Evolutionary conservation across 2,329 filamentous ascomycete genomes (phyloP).

Genomic region (Colletotrichum sp.): DNA sequence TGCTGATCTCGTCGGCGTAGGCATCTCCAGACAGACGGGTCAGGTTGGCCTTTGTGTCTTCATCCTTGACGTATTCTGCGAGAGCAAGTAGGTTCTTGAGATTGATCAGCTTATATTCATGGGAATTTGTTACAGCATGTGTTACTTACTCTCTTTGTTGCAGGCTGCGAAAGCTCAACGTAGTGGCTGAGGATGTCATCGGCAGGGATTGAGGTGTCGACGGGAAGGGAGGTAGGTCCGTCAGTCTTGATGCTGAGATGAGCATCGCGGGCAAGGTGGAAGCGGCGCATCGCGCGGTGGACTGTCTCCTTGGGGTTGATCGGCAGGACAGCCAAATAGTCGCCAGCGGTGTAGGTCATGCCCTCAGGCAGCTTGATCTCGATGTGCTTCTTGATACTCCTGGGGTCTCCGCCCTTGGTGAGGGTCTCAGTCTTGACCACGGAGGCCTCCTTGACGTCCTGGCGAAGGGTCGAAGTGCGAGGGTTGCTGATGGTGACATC

Average conservation of each 20-base stretch:
- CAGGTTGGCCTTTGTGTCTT: slow-evolving; percentile 35
- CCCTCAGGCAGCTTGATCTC: slow-evolving; percentile 71
- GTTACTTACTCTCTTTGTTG: slow-evolving; percentile 65
- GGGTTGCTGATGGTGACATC: slow-evolving; percentile 58
- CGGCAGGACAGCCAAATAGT: slow-evolving; percentile 78
- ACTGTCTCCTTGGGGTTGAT: slow-evolving; percentile 70
- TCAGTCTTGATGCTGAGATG: slow-evolving; percentile 63
- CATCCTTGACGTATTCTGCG: slow-evolving; percentile 35
- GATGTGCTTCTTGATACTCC: slow-evolving; percentile 67
- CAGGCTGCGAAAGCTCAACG: slow-evolving; percentile 75
- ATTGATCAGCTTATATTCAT: slow-evolving; percentile 21
- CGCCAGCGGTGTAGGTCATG: slow-evolving; percentile 72
- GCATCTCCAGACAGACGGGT: slow-evolving; percentile 39
- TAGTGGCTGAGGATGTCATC: slow-evolving; percentile 71
- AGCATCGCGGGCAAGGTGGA: slow-evolving; percentile 73
- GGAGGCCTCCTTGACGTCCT: slow-evolving; percentile 64
- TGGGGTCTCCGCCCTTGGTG: slow-evolving; percentile 42
- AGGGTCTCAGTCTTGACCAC: slow-evolving; percentile 58
- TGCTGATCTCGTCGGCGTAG: slow-evolving; percentile 43
- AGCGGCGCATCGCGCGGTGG: slow-evolving; percentile 68
- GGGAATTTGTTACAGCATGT: background rate
- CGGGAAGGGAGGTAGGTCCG: slow-evolving; percentile 58
- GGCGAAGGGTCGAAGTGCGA: slow-evolving; percentile 60
- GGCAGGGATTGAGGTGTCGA: slow-evolving; percentile 61
- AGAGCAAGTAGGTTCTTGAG: slow-evolving; percentile 35